Percentiles rank a stretch among this genome's conserved stretches.
These are phyloP conservation scores for Psilocybe mexicana DNA, from an alignment of 1,284 basidiomycete species.

Conservation along the genomic window DNA sequence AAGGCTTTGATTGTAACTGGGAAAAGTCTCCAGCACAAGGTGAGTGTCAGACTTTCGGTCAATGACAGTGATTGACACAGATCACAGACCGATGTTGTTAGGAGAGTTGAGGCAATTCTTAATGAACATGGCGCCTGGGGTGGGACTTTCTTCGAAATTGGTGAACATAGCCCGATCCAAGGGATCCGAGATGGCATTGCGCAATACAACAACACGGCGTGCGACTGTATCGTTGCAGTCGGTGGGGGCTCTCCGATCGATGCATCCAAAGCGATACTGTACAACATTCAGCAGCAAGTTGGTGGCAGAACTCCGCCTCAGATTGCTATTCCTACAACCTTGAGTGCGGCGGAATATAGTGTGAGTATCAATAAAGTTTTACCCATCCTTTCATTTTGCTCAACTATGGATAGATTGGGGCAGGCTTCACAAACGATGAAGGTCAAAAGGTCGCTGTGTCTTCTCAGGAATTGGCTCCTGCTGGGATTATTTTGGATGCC, in stretches of 20 bases:
- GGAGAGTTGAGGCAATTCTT: constrained; percentile 57
- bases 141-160: constrained; percentile 74
- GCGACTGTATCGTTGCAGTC: constrained; percentile 71
- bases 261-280: constrained; percentile 71
- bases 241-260: constrained; percentile 84
- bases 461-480: constrained; percentile 58
- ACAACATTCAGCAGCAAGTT: constrained; percentile 55
- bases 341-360: constrained; percentile 79
- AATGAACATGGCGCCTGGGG: constrained; percentile 57
- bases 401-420: constrained; percentile 46
- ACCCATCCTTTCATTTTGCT: constrained; percentile 10
- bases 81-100: constrained; percentile 63
- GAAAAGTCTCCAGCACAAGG: constrained; percentile 66
- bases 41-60: constrained; percentile 20
- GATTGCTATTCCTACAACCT: constrained; percentile 80
- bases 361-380: constrained; percentile 34
- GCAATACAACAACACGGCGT: constrained; percentile 52
- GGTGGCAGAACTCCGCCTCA: constrained; percentile 50
- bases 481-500: constrained; percentile 77
- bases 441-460: constrained; percentile 65
- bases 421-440: constrained; percentile 74
- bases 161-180: constrained; percentile 73
- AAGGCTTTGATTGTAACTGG: constrained; percentile 75
- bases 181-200: constrained; percentile 68
- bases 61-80: constrained; percentile 11